These are phyloP conservation scores for Magnolia officinalis DNA, from an alignment of 164 flowering plant species.

Conservation along the genomic window DNA sequence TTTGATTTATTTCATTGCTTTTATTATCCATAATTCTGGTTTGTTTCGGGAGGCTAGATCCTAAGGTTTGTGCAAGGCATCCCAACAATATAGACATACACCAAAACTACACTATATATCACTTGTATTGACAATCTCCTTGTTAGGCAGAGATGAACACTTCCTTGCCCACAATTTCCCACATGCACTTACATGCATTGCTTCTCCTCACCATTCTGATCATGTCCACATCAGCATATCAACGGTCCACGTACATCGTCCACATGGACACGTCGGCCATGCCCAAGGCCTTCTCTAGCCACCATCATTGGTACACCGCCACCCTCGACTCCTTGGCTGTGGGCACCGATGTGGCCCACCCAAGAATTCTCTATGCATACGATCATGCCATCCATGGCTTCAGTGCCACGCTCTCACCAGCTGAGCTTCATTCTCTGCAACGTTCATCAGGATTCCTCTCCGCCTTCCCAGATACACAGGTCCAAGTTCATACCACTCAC, in stretches of 20 bases:
- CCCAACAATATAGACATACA: too few relatives aligned
- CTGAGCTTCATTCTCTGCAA: background rate
- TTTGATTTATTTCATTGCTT: too few relatives aligned
- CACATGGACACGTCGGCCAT: conserved; percentile 57
- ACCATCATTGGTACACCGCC: conserved; percentile 39
- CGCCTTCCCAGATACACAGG: conserved; percentile 3
- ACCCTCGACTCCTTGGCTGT: conserved; percentile 24
- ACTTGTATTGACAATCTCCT: too few relatives aligned
- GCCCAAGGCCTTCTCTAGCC: conserved; percentile 41
- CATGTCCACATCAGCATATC: background rate
- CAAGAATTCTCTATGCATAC: conserved; percentile 9
- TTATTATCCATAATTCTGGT: too few relatives aligned
- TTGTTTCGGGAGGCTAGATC: too few relatives aligned
- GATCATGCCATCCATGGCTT: conserved; percentile 17
- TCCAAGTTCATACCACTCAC: conserved; percentile 11
- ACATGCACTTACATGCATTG: conserved; percentile 15
- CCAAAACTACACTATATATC: too few relatives aligned
- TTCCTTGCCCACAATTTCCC: background rate
- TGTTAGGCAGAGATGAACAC: background rate
- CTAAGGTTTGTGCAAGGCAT: too few relatives aligned
- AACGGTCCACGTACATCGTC: conserved; percentile 33
- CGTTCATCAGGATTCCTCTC: conserved; percentile 10
- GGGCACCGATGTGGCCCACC: background rate
- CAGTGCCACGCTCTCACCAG: conserved; percentile 9
- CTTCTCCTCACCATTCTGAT: conserved; percentile 2